Evolutionary conservation across 805 yeast species (phyloP).

Genomic region (Myxozyma vanderwaltii): DNA sequence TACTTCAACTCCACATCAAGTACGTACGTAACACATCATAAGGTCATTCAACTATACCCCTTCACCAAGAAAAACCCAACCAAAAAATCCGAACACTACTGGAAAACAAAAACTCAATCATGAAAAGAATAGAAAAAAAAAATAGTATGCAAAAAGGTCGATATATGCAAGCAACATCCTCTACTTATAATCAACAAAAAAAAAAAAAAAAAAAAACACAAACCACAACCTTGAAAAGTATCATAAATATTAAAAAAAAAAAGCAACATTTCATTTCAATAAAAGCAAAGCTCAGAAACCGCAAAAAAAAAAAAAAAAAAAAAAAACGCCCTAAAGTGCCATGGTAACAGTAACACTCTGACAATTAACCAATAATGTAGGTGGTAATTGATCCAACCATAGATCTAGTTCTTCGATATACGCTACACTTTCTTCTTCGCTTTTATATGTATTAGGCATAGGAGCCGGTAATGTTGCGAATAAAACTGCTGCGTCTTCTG

Average conservation of each 20-base stretch:
- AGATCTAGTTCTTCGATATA: slow-evolving; percentile 74
- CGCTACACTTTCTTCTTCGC: slow-evolving; percentile 66
- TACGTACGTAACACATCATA: background rate
- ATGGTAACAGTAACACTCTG: slow-evolving; percentile 97
- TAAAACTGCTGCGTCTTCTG: slow-evolving; percentile 68
- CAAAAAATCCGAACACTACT: too few relatives aligned
- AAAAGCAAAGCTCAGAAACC: background rate
- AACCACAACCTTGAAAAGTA: too few relatives aligned
- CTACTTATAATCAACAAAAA: background rate
- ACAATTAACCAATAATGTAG: slow-evolving; percentile 78
- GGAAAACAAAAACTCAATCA: too few relatives aligned
- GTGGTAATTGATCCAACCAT: slow-evolving; percentile 84
- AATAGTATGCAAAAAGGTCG: too few relatives aligned
- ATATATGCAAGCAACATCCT: too few relatives aligned
- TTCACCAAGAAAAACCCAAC: background rate
- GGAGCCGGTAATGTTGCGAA: slow-evolving; percentile 93
- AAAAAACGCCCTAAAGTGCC: slow-evolving; percentile 50
- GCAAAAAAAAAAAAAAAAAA: background rate
- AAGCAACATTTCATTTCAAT: too few relatives aligned
- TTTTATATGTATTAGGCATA: slow-evolving; percentile 73
- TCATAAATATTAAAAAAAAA: too few relatives aligned
- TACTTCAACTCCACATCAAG: background rate
- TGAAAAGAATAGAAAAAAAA: too few relatives aligned
- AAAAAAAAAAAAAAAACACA: background rate
- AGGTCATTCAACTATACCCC: background rate